Conservation (phyloP, 331 rosid genomes). For the Spiraea crenata region DNA sequence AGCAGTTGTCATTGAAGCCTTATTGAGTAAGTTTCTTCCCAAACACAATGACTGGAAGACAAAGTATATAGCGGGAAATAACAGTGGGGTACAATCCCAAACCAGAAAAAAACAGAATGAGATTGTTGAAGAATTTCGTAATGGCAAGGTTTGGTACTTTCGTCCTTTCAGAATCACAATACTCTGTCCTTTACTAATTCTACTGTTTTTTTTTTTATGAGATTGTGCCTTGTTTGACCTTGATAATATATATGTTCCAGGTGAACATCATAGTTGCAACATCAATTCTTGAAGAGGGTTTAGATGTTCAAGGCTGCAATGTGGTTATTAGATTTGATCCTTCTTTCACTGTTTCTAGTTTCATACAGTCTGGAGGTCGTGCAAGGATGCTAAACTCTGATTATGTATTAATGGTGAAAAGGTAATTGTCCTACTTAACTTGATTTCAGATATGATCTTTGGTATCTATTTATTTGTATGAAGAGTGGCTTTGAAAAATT, state of each 20-base stretch:
- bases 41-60: slow-evolving; percentile 65
- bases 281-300: slow-evolving; percentile 93
- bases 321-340: slow-evolving; percentile 93
- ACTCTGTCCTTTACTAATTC: slow-evolving; percentile 5
- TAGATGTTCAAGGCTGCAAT: slow-evolving; percentile 89
- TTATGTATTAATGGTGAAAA: slow-evolving; percentile 69
- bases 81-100: slow-evolving; percentile 45
- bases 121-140: slow-evolving; percentile 77
- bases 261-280: slow-evolving; percentile 90
- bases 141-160: slow-evolving; percentile 59
- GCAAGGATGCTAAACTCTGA: slow-evolving; percentile 82
- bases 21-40: slow-evolving; percentile 62
- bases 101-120: slow-evolving; percentile 61
- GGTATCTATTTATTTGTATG: background rate
- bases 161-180: background rate
- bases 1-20: slow-evolving; percentile 53
- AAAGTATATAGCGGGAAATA: slow-evolving; percentile 70
- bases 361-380: slow-evolving; percentile 91
- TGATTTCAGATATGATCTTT: background rate
- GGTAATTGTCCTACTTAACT: slow-evolving; percentile 33
- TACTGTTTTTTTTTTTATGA: too few species aligned
- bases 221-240: slow-evolving; percentile 15
- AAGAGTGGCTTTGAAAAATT: background rate
- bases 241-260: slow-evolving; percentile 39
- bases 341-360: slow-evolving; percentile 72